Conservation (phyloP, 208 protist genomes). For the Herpetomonas samuelpessoai region DNA sequence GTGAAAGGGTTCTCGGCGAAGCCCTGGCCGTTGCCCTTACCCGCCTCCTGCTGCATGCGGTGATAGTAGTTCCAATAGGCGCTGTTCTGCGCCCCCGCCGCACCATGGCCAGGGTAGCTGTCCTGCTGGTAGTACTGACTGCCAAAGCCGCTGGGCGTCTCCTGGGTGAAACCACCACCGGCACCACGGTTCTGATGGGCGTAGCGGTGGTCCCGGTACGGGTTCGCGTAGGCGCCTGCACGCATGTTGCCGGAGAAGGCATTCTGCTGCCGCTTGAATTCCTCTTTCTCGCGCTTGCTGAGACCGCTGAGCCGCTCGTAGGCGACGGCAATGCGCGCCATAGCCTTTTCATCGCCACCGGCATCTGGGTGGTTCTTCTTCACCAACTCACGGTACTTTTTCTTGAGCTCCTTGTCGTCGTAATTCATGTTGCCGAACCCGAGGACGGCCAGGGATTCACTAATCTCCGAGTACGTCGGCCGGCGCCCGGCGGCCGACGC, state of each 20-base stretch:
- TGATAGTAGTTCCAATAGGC: constrained; percentile 54
- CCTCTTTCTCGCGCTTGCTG: constrained; percentile 54
- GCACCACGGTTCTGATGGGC: constrained; percentile 2
- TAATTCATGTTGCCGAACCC: constrained; percentile 24
- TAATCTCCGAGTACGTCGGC: constrained; percentile 36
- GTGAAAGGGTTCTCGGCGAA: constrained; percentile 64
- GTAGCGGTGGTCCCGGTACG: background rate
- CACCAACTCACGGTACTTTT: constrained; percentile 45
- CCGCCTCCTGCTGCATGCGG: constrained; percentile 1
- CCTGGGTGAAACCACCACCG: too few relatives aligned
- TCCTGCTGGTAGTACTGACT: constrained; percentile 39
- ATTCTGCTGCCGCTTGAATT: constrained; percentile 45
- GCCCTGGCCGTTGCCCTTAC: constrained; percentile 2
- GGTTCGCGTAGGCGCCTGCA: constrained; percentile 17
- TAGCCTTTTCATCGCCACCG: constrained; percentile 61
- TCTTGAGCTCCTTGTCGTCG: constrained; percentile 33
- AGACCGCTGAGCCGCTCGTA: constrained; percentile 61
- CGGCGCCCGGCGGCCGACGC: constrained; percentile 8
- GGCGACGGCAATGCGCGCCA: constrained; percentile 77
- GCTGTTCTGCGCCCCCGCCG: constrained; percentile 22
- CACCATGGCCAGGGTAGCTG: constrained; percentile 29
- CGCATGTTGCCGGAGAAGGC: constrained; percentile 28
- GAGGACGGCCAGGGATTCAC: constrained; percentile 28
- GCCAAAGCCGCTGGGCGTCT: too few relatives aligned
- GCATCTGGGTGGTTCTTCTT: constrained; percentile 80